These are phyloP conservation scores for Plectosphaerella cucumerina DNA, from an alignment of 2,329 filamentous ascomycete species.

Conservation along the genomic window DNA sequence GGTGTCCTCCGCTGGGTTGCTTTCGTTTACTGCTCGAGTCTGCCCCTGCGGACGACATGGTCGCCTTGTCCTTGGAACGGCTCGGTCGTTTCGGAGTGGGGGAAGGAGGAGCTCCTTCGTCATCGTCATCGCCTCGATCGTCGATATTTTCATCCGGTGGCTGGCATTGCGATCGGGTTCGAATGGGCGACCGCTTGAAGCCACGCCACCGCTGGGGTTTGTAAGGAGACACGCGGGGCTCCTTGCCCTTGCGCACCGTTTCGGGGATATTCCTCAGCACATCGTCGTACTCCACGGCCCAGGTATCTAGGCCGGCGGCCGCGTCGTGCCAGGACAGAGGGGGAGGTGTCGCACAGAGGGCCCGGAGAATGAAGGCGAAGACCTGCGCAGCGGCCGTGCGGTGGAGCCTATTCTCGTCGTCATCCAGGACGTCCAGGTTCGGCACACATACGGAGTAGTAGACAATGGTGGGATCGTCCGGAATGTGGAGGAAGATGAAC, in stretches of 20 bases:
- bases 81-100: constrained; percentile 6
- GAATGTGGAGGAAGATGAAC: constrained; percentile 29
- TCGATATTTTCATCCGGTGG: not conserved
- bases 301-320: constrained; percentile 22
- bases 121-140: constrained; percentile 10
- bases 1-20: constrained; percentile 2
- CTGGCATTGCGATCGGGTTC: constrained; percentile 19
- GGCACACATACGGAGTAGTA: constrained; percentile 28
- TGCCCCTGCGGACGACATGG: constrained; percentile 4
- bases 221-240: constrained; percentile 15
- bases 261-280: constrained; percentile 19
- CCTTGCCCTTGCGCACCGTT: constrained; percentile 14
- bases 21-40: constrained; percentile 1
- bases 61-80: constrained; percentile 7
- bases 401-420: constrained; percentile 27
- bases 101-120: constrained; percentile 13
- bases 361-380: constrained; percentile 31
- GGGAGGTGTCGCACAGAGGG: constrained; percentile 21
- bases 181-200: constrained; percentile 23
- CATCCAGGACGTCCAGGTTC: constrained; percentile 25
- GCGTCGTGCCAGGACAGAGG: constrained; percentile 24
- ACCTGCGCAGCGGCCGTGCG: constrained; percentile 31
- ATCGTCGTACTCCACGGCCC: constrained; percentile 28
- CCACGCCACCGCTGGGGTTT: constrained; percentile 22
- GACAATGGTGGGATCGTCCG: constrained; percentile 22